Evolutionary conservation across 768 basidiomycete genomes (phyloP).

Genomic region (Tremella yokohamensis): DNA sequence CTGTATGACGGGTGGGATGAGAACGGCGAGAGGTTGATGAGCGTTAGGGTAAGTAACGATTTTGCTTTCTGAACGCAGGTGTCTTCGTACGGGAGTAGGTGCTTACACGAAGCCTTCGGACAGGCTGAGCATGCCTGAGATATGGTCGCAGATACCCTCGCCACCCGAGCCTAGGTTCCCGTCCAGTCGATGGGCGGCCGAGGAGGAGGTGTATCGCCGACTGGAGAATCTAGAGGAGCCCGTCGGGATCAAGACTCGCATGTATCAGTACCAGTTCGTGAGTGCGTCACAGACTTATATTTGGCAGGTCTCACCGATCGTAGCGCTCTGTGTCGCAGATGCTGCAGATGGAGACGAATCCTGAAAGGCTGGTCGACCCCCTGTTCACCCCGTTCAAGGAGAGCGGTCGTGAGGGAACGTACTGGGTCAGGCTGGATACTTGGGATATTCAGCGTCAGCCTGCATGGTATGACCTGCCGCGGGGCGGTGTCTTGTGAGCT

Average conservation of each 20-base stretch:
- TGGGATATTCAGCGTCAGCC: constrained; percentile 40
- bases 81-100: too few relatives aligned
- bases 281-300: not conserved
- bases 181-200: not conserved
- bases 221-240: constrained; percentile 19
- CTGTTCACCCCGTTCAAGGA: constrained; percentile 30
- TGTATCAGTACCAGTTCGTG: constrained; percentile 37
- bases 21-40: too few relatives aligned
- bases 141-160: constrained; percentile 36
- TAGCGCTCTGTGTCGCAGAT: constrained; percentile 36
- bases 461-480: constrained; percentile 39
- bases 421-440: constrained; percentile 29
- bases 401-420: constrained; percentile 21
- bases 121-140: constrained; percentile 19
- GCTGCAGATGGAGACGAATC: constrained; percentile 38
- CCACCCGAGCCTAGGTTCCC: constrained; percentile 18
- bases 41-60: too few relatives aligned
- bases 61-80: too few relatives aligned
- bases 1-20: too few relatives aligned
- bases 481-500: constrained; percentile 43
- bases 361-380: constrained; percentile 31
- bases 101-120: constrained; percentile 8
- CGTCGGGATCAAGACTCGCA: constrained; percentile 18
- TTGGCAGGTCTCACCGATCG: not conserved
- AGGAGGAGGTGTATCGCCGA: constrained; percentile 19